A percentile compares a stretch with the other conserved stretches of the same genome.
Evolutionary conservation across 805 yeast genomes (phyloP).

Genomic region (Candida ascalaphidarum): DNA sequence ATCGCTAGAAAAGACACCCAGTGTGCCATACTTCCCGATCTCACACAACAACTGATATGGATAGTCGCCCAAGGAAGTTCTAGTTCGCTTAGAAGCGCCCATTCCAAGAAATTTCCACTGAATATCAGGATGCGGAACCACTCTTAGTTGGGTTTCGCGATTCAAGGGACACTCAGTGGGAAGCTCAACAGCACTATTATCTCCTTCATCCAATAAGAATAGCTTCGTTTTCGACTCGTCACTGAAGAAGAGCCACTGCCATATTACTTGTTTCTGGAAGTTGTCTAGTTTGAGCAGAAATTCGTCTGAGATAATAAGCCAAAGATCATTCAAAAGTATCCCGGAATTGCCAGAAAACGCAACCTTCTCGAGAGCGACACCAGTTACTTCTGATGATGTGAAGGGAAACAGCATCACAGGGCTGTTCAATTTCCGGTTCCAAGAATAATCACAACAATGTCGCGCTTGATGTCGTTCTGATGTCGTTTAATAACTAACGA

Average conservation of each 20-base stretch:
- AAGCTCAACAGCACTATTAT: slow-evolving; percentile 6
- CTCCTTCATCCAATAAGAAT: slow-evolving; percentile 7
- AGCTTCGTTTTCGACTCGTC: slow-evolving; percentile 5
- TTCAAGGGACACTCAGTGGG: slow-evolving; percentile 11
- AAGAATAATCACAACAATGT: too few species aligned
- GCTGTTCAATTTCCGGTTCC: not conserved
- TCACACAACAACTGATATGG: slow-evolving; percentile 49
- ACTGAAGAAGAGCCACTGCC: slow-evolving; percentile 30
- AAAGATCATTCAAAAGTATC: slow-evolving; percentile 16
- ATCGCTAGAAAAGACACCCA: slow-evolving; percentile 54
- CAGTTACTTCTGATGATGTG: slow-evolving; percentile 13
- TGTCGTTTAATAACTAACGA: too few species aligned
- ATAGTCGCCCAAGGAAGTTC: slow-evolving; percentile 43
- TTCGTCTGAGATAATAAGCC: slow-evolving; percentile 15
- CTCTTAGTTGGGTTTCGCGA: slow-evolving; percentile 7
- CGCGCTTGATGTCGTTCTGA: not conserved
- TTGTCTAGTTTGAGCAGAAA: slow-evolving; percentile 17
- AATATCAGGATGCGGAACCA: slow-evolving; percentile 41
- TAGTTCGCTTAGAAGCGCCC: slow-evolving; percentile 34
- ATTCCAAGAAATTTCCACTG: slow-evolving; percentile 50
- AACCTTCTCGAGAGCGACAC: slow-evolving; percentile 13
- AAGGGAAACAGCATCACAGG: slow-evolving; percentile 7
- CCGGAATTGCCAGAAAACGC: slow-evolving; percentile 28
- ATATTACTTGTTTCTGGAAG: slow-evolving; percentile 28
- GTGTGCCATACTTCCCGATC: slow-evolving; percentile 47